Conservation (phyloP, 129 eudicot species). For the Solidago caesia region DNA sequence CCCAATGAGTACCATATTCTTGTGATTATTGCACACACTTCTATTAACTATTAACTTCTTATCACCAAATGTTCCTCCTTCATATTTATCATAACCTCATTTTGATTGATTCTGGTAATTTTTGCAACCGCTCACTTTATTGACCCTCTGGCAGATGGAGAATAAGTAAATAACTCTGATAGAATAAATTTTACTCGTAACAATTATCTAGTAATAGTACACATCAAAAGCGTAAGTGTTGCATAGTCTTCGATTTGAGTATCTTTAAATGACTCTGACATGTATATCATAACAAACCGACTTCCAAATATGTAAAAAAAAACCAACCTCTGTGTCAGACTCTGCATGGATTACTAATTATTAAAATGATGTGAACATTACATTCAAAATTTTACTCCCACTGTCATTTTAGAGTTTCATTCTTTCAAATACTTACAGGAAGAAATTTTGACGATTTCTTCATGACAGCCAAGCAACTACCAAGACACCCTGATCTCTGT, state of each 20-base stretch:
- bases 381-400: neutral
- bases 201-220: neutral
- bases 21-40: neutral
- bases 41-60: neutral
- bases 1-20: neutral
- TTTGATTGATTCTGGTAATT: neutral
- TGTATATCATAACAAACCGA: neutral
- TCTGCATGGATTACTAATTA: neutral
- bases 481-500: slow-evolving; percentile 96
- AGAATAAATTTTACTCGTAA: neutral
- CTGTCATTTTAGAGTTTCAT: slow-evolving; percentile 1
- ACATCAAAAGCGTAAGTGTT: neutral
- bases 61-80: neutral
- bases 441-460: slow-evolving; percentile 91
- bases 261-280: neutral
- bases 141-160: neutral
- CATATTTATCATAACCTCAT: neutral
- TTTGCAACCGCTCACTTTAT: neutral
- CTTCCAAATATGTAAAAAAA: neutral
- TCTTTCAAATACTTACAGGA: slow-evolving; percentile 69
- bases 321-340: neutral
- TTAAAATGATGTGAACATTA: neutral
- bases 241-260: neutral
- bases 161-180: neutral
- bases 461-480: slow-evolving; percentile 93